These are phyloP conservation scores for Nephelium lappaceum DNA, from an alignment of 345 rosid genomes.

Conservation along the genomic window DNA sequence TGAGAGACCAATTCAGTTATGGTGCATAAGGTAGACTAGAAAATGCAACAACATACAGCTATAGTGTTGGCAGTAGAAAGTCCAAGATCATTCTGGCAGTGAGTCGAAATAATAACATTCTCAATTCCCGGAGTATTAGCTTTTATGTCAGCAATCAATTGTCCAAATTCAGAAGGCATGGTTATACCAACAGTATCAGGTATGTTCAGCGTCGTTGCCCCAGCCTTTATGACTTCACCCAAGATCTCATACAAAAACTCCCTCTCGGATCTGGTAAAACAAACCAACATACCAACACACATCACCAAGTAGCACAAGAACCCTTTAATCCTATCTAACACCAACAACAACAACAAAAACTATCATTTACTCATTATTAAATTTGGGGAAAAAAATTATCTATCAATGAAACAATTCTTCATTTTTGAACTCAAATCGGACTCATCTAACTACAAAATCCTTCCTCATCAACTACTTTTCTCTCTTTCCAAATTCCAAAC, in stretches of 20 bases:
- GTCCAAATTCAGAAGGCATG: conserved; percentile 77
- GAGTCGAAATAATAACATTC: conserved; percentile 86
- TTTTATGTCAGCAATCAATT: conserved; percentile 82
- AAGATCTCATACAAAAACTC: conserved; percentile 76
- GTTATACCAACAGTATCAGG: conserved; percentile 96
- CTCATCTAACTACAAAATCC: neutral
- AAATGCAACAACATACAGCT: conserved; percentile 50
- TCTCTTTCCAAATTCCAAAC: neutral
- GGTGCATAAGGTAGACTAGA: neutral
- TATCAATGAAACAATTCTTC: neutral
- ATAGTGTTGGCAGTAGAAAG: conserved; percentile 96
- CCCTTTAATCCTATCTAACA: neutral
- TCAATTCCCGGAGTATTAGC: conserved; percentile 89
- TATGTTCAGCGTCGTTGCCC: conserved; percentile 91
- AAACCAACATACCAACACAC: neutral
- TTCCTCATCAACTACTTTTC: neutral
- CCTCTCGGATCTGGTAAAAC: conserved; percentile 67
- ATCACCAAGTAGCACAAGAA: neutral
- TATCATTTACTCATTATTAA: too few species aligned
- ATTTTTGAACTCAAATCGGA: neutral
- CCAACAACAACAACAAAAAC: neutral
- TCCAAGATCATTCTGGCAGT: conserved; percentile 99
- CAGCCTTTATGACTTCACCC: conserved; percentile 92
- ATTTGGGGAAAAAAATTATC: neutral
- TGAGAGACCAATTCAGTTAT: conserved; percentile 21